These are phyloP conservation scores for Penicillium concentricum DNA, from an alignment of 2,329 filamentous ascomycete species.

Conservation along the genomic window DNA sequence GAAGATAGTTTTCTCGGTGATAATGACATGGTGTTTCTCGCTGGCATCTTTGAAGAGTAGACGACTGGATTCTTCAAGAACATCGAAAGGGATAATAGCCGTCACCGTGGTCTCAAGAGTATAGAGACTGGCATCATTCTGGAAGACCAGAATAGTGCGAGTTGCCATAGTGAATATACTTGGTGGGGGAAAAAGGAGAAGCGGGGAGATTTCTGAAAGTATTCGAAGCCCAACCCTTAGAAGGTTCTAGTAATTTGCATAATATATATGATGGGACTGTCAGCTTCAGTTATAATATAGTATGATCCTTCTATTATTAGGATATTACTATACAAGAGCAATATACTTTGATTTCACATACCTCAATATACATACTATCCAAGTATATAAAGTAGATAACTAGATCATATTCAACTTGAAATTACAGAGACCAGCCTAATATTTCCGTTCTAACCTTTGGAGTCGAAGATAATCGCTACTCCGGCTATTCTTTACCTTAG, in stretches of 20 bases:
- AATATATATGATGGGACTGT: too few relatives aligned
- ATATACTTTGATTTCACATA: too few relatives aligned
- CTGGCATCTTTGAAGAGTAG: constrained; percentile 59
- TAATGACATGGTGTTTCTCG: constrained; percentile 56
- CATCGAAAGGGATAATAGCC: constrained; percentile 50
- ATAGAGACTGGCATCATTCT: constrained; percentile 43
- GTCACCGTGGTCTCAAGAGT: constrained; percentile 47
- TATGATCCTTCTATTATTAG: too few relatives aligned
- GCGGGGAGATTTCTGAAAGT: background rate
- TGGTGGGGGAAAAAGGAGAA: background rate
- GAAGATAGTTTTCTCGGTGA: constrained; percentile 68
- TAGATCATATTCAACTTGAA: too few relatives aligned
- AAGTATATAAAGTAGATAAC: too few relatives aligned
- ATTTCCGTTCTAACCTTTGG: background rate
- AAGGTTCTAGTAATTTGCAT: too few relatives aligned
- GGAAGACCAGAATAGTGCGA: constrained; percentile 29
- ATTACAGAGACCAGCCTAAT: too few relatives aligned
- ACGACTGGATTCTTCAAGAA: constrained; percentile 53
- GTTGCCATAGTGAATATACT: background rate
- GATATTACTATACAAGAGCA: too few relatives aligned
- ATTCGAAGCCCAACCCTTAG: too few relatives aligned
- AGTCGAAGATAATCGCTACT: background rate
- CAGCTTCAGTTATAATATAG: too few relatives aligned
- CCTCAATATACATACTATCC: too few relatives aligned
- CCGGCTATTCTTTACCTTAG: constrained; percentile 28